Evolutionary conservation across 192 early-diverging fungal species (phyloP).

Genomic region (Podila epigama): DNA sequence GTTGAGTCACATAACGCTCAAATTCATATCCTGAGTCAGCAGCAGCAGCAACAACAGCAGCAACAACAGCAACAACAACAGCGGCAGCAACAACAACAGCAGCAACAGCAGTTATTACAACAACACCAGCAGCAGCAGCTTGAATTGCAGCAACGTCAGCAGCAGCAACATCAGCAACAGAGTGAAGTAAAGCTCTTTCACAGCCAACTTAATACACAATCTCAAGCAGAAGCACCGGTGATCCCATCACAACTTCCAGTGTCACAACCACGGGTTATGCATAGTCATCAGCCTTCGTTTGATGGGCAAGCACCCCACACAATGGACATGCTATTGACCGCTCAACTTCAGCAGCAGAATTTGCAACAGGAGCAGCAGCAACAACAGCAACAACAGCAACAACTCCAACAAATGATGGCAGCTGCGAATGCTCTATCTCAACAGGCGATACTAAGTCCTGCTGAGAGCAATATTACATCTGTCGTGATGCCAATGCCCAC

Average conservation of each 20-base stretch:
- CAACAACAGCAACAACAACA: neutral
- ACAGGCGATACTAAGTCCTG: conserved; percentile 12
- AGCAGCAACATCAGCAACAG: conserved; percentile 16
- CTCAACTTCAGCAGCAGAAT: conserved; percentile 32
- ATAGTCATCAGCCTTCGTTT: conserved; percentile 28
- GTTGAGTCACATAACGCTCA: conserved; percentile 13
- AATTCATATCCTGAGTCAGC: conserved; percentile 1
- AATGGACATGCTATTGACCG: conserved; percentile 31
- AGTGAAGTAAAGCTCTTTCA: conserved; percentile 10
- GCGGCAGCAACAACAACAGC: conserved; percentile 3
- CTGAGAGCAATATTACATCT: conserved; percentile 5
- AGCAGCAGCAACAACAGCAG: conserved; percentile 10
- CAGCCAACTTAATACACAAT: conserved; percentile 4
- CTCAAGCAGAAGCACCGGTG: conserved; percentile 17
- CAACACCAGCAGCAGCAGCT: conserved; percentile 17
- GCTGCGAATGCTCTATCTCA: conserved; percentile 11
- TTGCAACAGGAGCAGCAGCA: conserved; percentile 14
- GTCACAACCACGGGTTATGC: conserved; percentile 15
- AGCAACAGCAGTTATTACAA: conserved; percentile 14
- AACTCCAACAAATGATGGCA: conserved; percentile 28
- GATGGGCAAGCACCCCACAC: conserved; percentile 19
- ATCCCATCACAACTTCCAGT: conserved; percentile 40
- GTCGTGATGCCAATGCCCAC: conserved; percentile 17
- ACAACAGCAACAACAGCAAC: conserved; percentile 5
- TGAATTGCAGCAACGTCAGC: conserved; percentile 10